Evolutionary conservation across 202 grass and related monocot species (phyloP), one percentile per base, ranked within the genome.

Genomic region (Setaria italica): DNA sequence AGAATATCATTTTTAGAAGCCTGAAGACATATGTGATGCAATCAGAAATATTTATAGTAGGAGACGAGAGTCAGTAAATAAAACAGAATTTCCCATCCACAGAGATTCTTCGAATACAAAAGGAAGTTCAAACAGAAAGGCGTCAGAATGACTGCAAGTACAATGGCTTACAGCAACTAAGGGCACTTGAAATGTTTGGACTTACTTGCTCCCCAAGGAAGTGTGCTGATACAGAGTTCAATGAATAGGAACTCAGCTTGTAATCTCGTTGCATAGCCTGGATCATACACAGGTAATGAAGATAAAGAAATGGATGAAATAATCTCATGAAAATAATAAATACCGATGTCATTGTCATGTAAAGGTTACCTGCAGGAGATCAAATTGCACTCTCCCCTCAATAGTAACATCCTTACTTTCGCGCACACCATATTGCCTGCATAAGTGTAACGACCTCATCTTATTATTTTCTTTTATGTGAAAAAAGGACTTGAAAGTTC

Each of bases 351-450:
- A 68, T 16, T 80, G 20, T 71, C 70, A 80, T 81, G 72, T 42
- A 77, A 78, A 81, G 70, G 14, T 59, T 51, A 88, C 97, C 93
- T 99, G 97, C 78, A 99, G 81, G 68, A 99, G 91, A 91, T 99
- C 97, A 10, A 99, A 99, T 80, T 99, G 97, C 77, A 99, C 93
- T 89, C 97, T 94, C 89, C 96, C 96, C 77, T 99, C 96, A 19
- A 99, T 77, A 29, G 93, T 94, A 84, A 99, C 94, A 65, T 99
- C 96, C 89, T 99, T 99, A 88, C 96, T 99, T 93, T 96, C 96
- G 82, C 93, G 94, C 55, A 90, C 10, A 81, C 96, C 96, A 91
- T 96, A 94, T 62, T 99, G 96, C 90, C 96, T 99, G 91, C 42
- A 85, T 57, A 83, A 76, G 58, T 82, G 60, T 20, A 87, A 79